Base-by-base conservation (phyloP, 495 filamentous ascomycete species). In the Tuber microsphaerosporum region DNA sequence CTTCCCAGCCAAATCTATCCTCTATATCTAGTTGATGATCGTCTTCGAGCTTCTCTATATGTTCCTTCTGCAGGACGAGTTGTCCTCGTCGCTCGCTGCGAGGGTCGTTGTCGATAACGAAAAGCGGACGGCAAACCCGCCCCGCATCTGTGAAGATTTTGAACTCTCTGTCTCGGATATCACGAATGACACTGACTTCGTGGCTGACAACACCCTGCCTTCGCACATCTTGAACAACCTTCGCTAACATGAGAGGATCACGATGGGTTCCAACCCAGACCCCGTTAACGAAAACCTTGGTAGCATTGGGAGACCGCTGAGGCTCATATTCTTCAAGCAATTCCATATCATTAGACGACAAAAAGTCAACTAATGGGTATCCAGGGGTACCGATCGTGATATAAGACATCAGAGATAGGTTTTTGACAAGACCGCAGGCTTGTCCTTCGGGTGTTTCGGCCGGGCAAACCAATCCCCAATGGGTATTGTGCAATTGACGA, bases 361-460 rank as follows among this genome's bases (percentile, higher is more conserved):
- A 94, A 86, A 97, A 99, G 77, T 97, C 92, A 46, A 95, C 88
- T 78, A 99, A 92, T 10, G 94, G 93, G 71, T 94, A 91, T 42
- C 91, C 91, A 16, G 93, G 92, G 10, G 93, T 92, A 83, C 94
- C 95, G 44, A 97, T 93, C 70, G 92, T 97, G 83, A 99, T 93
- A 80, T 94, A 97, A 83, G 94, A 98, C 94, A 99, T 98, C 69
- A 99, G 88, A 5, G 96, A 92, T 82, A 99, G 83, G 80, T 99
- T 99, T 87, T 99, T 99, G 84, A 99, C 96, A 75, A 99, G 85
- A 84, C 95, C 95, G 86, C 95, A 99, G 84, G 95, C 95, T 83
- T 99, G 96, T 76, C 95, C 95, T 89, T 99, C 95, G 12, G 95
- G 95, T 22, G 95, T 99, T 82, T 99, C 95, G 39, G 95, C 95